Evolutionary conservation across 208 protist species (phyloP).

Genomic region (Porcisia deanei): DNA sequence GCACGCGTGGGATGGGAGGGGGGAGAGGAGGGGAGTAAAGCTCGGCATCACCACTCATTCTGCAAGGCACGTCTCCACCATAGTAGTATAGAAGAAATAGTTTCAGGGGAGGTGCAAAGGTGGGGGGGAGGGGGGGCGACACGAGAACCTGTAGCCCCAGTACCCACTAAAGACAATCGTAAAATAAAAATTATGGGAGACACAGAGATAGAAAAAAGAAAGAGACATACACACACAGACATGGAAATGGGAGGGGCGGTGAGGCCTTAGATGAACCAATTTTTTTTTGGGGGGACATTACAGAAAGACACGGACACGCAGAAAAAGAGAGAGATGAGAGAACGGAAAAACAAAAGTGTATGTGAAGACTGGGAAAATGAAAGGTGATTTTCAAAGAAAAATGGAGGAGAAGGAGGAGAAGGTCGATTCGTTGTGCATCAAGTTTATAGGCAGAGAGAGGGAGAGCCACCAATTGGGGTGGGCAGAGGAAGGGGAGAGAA

Average conservation of each 20-base stretch:
- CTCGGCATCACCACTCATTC: not conserved
- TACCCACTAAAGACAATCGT: not conserved
- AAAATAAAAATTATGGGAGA: too few species aligned
- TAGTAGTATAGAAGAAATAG: conserved; percentile 2
- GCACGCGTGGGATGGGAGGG: not conserved
- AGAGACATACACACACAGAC: too few species aligned
- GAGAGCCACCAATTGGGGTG: not conserved
- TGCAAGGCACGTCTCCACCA: not conserved
- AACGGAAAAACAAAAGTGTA: not conserved
- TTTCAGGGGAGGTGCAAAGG: too few species aligned
- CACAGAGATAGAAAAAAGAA: too few species aligned
- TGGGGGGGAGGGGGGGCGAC: not conserved
- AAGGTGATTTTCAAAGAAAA: not conserved
- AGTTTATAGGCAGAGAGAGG: not conserved
- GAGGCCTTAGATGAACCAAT: too few species aligned
- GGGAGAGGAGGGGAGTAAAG: not conserved
- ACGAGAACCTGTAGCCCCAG: not conserved
- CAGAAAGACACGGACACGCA: not conserved
- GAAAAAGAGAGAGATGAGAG: not conserved
- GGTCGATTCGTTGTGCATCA: too few species aligned
- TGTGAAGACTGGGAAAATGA: not conserved
- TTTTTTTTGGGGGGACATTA: too few species aligned
- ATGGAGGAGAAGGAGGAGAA: conserved; percentile 5
- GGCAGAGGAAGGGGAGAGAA: not conserved
- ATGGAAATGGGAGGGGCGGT: too few species aligned